Conservation (phyloP, 768 basidiomycete genomes). For the Suillus spraguei region DNA sequence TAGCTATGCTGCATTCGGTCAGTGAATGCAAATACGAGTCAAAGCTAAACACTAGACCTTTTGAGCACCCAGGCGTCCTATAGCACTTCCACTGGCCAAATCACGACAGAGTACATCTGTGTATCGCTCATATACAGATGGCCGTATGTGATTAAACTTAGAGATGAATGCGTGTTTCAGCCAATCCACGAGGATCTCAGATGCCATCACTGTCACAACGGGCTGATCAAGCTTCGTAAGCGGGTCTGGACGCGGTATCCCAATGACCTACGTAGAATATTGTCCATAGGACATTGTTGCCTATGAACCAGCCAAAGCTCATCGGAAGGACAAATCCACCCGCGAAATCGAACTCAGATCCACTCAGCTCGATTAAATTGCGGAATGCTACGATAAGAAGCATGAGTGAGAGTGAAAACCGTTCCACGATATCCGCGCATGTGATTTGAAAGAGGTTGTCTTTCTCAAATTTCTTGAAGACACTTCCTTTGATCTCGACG, state of each 20-base stretch:
- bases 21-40: conserved; percentile 10
- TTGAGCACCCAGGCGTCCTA: conserved; percentile 64
- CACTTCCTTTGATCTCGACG: conserved; percentile 98
- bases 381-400: conserved; percentile 88
- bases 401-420: conserved; percentile 92
- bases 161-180: conserved; percentile 99
- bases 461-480: conserved; percentile 99
- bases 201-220: conserved; percentile 85
- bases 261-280: conserved; percentile 78
- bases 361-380: conserved; percentile 92
- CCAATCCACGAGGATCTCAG: conserved; percentile 97
- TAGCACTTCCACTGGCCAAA: conserved; percentile 75
- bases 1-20: conserved; percentile 65
- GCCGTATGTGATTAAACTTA: conserved; percentile 98
- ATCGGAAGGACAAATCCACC: conserved; percentile 75
- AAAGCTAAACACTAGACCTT: conserved; percentile 50
- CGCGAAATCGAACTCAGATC: conserved; percentile 80
- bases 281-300: conserved; percentile 80
- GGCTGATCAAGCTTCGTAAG: conserved; percentile 53
- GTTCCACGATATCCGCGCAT: conserved; percentile 98
- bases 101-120: conserved; percentile 95
- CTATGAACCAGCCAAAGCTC: conserved; percentile 83
- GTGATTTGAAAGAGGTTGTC: conserved; percentile 98
- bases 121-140: conserved; percentile 93
- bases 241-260: conserved; percentile 5